Base-by-base conservation (phyloP, 2,329 filamentous ascomycete species). In the Exophiala alcalophila region DNA sequence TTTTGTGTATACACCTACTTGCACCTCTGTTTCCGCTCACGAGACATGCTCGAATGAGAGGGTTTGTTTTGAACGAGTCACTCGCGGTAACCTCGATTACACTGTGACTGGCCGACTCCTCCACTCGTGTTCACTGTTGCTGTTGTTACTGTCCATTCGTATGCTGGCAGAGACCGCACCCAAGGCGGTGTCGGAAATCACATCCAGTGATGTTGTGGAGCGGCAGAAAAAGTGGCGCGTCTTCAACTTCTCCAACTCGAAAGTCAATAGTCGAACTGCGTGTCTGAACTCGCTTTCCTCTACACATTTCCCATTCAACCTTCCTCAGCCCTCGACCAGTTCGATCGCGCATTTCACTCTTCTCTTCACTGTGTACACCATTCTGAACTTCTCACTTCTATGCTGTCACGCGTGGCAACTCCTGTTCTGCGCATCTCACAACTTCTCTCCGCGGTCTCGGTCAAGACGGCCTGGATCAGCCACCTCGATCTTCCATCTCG, bases 101-200 rank as follows among this genome's bases (percentile, higher is more conserved):
- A n/a, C n/a, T n/a, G n/a, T n/a, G n/a, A n/a, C n/a, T n/a, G n/a
- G n/a, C n/a, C n/a, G n/a, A n/a, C n/a, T n/a, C n/a, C n/a, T n/a
- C n/a, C n/a, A n/a, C n/a, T n/a, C n/a, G n/a, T n/a, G n/a, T n/a
- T n/a, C n/a, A n/a, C n/a, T n/a, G n/a, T n/a, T n/a, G n/a, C n/a
- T n/a, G n/a, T n/a, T n/a, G n/a, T n/a, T n/a, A n/a, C n/a, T n/a
- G n/a, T n/a, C n/a, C n/a, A n/a, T n/a, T n/a, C n/a, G 24, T 25
- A 7, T 25, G 24, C n/a, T 7, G 24, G 7, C 24, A 25, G n/a
- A 7, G n/a, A n/a, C 8, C 7, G 24, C n/a, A 23, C 18, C 11
- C 9, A 40, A 40, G 40, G 26, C 40, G 40, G 40, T 38, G 20
- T 29, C 38, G 38, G 38, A 40, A 32, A 33, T 33, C 3, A n/a